Percentiles rank a stretch among this genome's conserved stretches.
These are phyloP conservation scores for Russula ochroleuca DNA, from an alignment of 768 basidiomycete species.

Conservation along the genomic window DNA sequence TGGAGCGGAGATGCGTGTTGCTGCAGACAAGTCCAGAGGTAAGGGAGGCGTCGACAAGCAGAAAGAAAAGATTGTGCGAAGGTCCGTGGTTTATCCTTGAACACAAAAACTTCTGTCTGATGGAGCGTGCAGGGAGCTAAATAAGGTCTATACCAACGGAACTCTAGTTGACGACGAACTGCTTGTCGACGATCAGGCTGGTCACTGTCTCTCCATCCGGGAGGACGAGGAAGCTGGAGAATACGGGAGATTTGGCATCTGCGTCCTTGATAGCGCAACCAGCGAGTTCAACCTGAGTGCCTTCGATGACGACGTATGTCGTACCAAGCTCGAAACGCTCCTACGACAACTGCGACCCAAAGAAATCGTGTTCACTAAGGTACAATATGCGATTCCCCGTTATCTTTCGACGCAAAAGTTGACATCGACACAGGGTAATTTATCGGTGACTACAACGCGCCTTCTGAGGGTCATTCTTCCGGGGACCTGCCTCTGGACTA, in stretches of 20 bases:
- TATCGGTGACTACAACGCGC: slow-evolving; percentile 78
- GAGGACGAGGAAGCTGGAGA: slow-evolving; percentile 46
- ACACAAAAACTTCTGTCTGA: slow-evolving; percentile 7
- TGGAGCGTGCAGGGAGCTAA: slow-evolving; percentile 59
- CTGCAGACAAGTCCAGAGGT: slow-evolving; percentile 57
- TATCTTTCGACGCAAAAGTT: not conserved
- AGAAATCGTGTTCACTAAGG: slow-evolving; percentile 89
- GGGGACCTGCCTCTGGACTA: slow-evolving; percentile 82
- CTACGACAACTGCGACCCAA: slow-evolving; percentile 88
- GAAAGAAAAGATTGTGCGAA: slow-evolving; percentile 84
- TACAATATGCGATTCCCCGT: slow-evolving; percentile 32
- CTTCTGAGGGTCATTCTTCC: slow-evolving; percentile 79
- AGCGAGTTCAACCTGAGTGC: slow-evolving; percentile 89
- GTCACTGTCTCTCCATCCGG: slow-evolving; percentile 88
- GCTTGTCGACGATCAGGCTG: slow-evolving; percentile 87
- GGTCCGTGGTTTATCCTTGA: slow-evolving; percentile 39
- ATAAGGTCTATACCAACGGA: slow-evolving; percentile 95
- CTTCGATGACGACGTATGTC: slow-evolving; percentile 89
- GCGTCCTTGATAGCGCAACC: slow-evolving; percentile 90
- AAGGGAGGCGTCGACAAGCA: slow-evolving; percentile 47
- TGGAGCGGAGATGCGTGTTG: slow-evolving; percentile 92
- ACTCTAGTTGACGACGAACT: slow-evolving; percentile 90
- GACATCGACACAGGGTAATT: slow-evolving; percentile 58
- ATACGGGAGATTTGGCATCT: slow-evolving; percentile 70
- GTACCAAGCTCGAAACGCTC: slow-evolving; percentile 90